A percentile compares a stretch with the other conserved stretches of the same genome.
These are phyloP conservation scores for Chaetomium cochliodes DNA, from an alignment of 495 filamentous ascomycete genomes.

Conservation along the genomic window DNA sequence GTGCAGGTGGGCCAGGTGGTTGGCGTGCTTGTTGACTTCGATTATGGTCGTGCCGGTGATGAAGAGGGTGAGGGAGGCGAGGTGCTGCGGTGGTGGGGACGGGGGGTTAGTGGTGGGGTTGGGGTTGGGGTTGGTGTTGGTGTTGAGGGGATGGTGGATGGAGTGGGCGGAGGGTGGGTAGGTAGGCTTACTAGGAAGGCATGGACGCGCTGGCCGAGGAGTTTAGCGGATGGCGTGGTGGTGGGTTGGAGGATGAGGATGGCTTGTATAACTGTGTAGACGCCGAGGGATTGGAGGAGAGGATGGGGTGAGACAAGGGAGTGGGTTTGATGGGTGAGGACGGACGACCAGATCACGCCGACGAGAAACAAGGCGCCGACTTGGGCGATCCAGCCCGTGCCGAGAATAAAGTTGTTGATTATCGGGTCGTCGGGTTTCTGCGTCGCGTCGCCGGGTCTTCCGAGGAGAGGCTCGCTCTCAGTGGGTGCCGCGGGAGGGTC, in stretches of 20 bases:
- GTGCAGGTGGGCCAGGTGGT: constrained; percentile 64
- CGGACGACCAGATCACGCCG: constrained; percentile 67
- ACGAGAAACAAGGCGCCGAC: constrained; percentile 56
- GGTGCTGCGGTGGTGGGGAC: constrained; percentile 39
- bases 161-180: too few relatives aligned
- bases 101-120: background rate
- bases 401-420: constrained; percentile 70
- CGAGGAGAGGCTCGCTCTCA: constrained; percentile 78
- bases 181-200: constrained; percentile 45
- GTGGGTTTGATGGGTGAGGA: constrained; percentile 62
- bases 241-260: constrained; percentile 89
- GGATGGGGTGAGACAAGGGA: constrained; percentile 85
- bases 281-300: constrained; percentile 72
- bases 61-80: constrained; percentile 60
- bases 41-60: constrained; percentile 70
- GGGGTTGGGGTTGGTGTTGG: background rate
- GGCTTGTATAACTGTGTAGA: constrained; percentile 72
- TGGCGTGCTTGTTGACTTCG: constrained; percentile 73
- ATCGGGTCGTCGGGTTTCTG: constrained; percentile 64
- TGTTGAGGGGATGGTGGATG: too few relatives aligned
- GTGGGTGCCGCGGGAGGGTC: constrained; percentile 18
- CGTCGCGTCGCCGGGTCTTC: constrained; percentile 66
- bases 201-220: constrained; percentile 67
- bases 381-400: constrained; percentile 46
- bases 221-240: constrained; percentile 69